These are phyloP conservation scores for Lavandula angustifolia DNA, from an alignment of 257 asterid species.

Conservation along the genomic window DNA sequence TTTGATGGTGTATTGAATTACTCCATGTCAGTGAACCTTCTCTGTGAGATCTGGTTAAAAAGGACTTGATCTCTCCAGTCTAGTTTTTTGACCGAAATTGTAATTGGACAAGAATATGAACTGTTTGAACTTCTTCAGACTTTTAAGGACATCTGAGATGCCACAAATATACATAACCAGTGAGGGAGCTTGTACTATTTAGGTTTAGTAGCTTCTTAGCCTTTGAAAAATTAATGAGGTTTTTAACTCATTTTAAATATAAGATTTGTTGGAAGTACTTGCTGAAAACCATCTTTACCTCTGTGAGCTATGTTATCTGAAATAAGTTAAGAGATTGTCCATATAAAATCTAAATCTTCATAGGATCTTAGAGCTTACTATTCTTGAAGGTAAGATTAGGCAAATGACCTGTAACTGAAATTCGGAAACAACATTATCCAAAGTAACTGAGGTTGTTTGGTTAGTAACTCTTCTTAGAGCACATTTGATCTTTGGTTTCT, in stretches of 20 bases:
- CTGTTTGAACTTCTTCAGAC: slow-evolving; percentile 23
- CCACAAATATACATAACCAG: slow-evolving; percentile 10
- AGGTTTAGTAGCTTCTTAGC: slow-evolving; percentile 17
- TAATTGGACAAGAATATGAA: slow-evolving; percentile 9
- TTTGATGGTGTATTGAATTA: slow-evolving; percentile 15
- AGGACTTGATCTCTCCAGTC: background rate
- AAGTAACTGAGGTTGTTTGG: slow-evolving; percentile 26
- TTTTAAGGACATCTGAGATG: slow-evolving; percentile 3
- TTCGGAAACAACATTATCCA: slow-evolving; percentile 21
- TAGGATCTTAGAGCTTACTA: slow-evolving; percentile 7
- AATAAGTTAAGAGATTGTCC: slow-evolving; percentile 22
- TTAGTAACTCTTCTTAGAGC: slow-evolving; percentile 28
- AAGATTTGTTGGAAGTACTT: slow-evolving; percentile 2
- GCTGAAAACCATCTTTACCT: slow-evolving; percentile 14
- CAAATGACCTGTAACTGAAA: slow-evolving; percentile 8
- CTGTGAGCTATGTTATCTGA: slow-evolving; percentile 25
- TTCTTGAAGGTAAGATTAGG: slow-evolving; percentile 16
- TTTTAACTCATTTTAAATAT: slow-evolving; percentile 18
- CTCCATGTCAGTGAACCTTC: slow-evolving; percentile 19
- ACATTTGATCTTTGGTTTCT: slow-evolving; percentile 13
- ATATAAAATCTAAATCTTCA: background rate
- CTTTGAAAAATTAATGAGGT: background rate
- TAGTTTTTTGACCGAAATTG: slow-evolving; percentile 16
- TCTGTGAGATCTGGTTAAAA: slow-evolving; percentile 16
- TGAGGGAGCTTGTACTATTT: slow-evolving; percentile 5